Percentiles rank a stretch among this genome's conserved stretches.
Conservation (phyloP, 305 asterid species). For the Salvia sclarea region DNA sequence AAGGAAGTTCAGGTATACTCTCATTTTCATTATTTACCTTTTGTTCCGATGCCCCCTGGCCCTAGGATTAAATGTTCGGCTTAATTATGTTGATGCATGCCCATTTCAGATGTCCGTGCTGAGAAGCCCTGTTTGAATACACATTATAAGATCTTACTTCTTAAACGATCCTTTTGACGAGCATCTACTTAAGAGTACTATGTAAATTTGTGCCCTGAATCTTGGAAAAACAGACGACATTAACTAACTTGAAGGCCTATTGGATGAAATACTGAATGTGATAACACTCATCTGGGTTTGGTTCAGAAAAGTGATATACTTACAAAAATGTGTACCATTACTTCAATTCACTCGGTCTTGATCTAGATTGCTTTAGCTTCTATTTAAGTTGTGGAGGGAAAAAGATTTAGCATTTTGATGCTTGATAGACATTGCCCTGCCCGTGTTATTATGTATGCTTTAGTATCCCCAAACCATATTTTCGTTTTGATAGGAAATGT, state of each 20-base stretch:
- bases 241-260: not conserved
- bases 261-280: not conserved
- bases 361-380: not conserved
- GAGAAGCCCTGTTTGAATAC: not conserved
- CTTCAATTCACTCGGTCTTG: not conserved
- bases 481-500: not conserved
- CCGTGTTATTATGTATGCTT: not conserved
- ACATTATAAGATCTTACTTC: not conserved
- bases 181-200: not conserved
- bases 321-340: not conserved
- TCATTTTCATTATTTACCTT: slow-evolving; percentile 10
- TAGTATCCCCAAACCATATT: not conserved
- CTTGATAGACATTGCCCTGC: not conserved
- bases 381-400: not conserved
- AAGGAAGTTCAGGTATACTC: slow-evolving; percentile 57
- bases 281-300: not conserved
- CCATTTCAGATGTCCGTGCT: not conserved
- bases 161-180: not conserved
- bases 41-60: not conserved
- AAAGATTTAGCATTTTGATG: not conserved
- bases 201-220: not conserved
- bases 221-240: not conserved
- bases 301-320: slow-evolving; percentile 6
- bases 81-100: not conserved
- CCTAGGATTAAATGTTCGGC: not conserved